These are phyloP conservation scores for Themeda triandra DNA, from an alignment of 176 grass and related monocot species.

Conservation along the genomic window DNA sequence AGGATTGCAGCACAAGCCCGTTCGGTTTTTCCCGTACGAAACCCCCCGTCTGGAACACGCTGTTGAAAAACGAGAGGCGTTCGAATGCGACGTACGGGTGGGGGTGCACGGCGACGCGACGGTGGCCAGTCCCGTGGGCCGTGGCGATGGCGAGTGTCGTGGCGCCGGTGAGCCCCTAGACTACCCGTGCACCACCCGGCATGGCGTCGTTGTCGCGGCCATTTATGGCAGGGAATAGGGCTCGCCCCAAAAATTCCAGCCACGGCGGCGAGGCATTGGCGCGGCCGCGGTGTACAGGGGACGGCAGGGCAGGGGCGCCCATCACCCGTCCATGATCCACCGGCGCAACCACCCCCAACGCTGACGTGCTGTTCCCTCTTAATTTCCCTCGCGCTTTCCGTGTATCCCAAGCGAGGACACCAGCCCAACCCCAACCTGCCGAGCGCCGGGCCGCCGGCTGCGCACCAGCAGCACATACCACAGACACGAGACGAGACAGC, in stretches of 20 bases:
- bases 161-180: not conserved
- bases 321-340: constrained; percentile 6
- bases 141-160: too few relatives aligned
- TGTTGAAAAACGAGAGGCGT: not conserved
- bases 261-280: not conserved
- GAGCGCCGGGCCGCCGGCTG: not conserved
- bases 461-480: too few relatives aligned
- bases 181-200: not conserved
- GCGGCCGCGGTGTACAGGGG: too few relatives aligned
- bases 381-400: constrained; percentile 28
- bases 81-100: not conserved
- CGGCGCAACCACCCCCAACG: constrained; percentile 40
- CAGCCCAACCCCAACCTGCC: not conserved
- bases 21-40: not conserved
- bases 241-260: not conserved
- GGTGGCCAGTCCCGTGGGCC: too few relatives aligned
- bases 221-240: not conserved
- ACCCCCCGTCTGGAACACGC: not conserved
- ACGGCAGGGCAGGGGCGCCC: not conserved
- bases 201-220: constrained; percentile 14
- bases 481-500: not conserved
- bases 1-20: not conserved
- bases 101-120: too few relatives aligned
- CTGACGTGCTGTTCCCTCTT: constrained; percentile 24
- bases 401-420: constrained; percentile 13